phyloP scores from a whole-genome alignment of 2,329 filamentous ascomycete genomes.

The Rhynchosporium agropyri region DNA sequence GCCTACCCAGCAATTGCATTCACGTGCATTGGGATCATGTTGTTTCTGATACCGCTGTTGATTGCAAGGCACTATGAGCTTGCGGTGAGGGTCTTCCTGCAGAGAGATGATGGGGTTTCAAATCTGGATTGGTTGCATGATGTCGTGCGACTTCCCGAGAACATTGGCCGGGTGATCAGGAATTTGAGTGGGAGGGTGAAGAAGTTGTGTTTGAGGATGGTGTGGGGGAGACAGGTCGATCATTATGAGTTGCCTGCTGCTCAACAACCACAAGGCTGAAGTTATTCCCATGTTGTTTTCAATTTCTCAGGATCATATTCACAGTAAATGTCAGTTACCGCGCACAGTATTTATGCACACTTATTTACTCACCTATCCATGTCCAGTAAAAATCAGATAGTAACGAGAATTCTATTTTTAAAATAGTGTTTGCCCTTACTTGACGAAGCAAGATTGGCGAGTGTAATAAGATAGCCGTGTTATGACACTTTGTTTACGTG shows the following conservation, averaged over 20 bases:
- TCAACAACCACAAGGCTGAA: neutral
- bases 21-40: constrained; percentile 12
- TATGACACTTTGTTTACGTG: neutral
- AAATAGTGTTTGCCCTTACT: too few relatives aligned
- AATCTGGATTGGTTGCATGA: constrained; percentile 7
- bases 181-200: neutral
- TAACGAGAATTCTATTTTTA: too few relatives aligned
- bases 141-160: constrained; percentile 3
- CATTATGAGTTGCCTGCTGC: neutral
- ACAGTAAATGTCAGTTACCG: too few relatives aligned
- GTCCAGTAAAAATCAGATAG: too few relatives aligned
- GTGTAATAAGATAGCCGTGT: neutral
- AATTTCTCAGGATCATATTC: neutral
- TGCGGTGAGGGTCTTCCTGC: constrained; percentile 15
- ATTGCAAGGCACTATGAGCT: constrained; percentile 14
- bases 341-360: too few relatives aligned
- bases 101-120: constrained; percentile 16
- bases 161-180: neutral
- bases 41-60: constrained; percentile 8
- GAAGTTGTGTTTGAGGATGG: neutral
- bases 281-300: neutral
- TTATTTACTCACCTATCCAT: too few relatives aligned
- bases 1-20: constrained; percentile 20
- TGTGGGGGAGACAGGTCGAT: neutral
- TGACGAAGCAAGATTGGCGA: too few relatives aligned